Evolutionary conservation across 2,329 filamentous ascomycete genomes (phyloP).

Genomic region (Cyclaneusma minus): DNA sequence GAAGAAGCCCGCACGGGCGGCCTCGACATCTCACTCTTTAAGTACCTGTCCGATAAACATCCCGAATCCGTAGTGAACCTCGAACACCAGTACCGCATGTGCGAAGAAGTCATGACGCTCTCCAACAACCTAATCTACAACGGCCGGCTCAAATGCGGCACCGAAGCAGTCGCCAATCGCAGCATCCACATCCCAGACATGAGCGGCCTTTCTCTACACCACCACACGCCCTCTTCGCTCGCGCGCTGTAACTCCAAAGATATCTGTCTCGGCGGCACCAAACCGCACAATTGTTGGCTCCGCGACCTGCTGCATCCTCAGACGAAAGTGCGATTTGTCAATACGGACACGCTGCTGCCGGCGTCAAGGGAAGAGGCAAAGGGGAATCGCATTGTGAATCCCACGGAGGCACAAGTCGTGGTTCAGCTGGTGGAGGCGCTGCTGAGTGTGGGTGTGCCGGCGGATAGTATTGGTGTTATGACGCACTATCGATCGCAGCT

Average conservation of each 20-base stretch:
- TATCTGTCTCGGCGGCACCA: constrained; percentile 35
- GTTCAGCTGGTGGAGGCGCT: constrained; percentile 70
- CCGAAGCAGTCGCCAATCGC: constrained; percentile 52
- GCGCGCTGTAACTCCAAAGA: constrained; percentile 24
- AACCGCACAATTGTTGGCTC: constrained; percentile 57
- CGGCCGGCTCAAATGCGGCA: constrained; percentile 83
- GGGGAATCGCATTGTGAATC: constrained; percentile 79
- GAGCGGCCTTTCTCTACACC: constrained; percentile 39
- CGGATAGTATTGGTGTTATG: constrained; percentile 77
- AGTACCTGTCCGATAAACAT: constrained; percentile 77
- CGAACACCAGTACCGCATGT: constrained; percentile 97
- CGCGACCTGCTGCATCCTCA: constrained; percentile 52
- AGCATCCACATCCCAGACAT: constrained; percentile 56
- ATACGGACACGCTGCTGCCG: constrained; percentile 63
- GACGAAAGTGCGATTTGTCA: constrained; percentile 70
- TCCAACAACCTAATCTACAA: constrained; percentile 88
- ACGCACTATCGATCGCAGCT: constrained; percentile 94
- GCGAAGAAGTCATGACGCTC: constrained; percentile 86
- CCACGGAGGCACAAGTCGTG: constrained; percentile 63
- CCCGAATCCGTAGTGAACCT: constrained; percentile 79
- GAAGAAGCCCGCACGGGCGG: constrained; percentile 75
- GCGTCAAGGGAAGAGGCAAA: constrained; percentile 54
- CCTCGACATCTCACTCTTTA: constrained; percentile 86
- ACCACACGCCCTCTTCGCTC: constrained; percentile 34
- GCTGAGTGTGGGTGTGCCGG: constrained; percentile 57